Base-by-base conservation (phyloP, 768 basidiomycete species). In the Sistotremastrum niveocremeum region DNA sequence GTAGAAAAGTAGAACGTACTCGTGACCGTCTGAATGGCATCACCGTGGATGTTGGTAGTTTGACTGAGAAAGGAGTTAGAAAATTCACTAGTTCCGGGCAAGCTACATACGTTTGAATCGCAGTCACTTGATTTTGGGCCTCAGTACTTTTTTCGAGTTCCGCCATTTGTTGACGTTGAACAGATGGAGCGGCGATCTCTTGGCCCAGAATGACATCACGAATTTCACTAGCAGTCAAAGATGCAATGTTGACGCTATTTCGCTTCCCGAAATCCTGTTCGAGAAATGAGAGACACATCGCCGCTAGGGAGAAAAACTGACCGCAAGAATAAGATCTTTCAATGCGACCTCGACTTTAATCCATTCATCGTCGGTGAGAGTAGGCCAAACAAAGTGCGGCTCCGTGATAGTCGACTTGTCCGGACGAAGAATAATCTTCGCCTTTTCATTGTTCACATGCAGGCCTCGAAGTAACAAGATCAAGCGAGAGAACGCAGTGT, bases 371-470 rank as follows among this genome's bases (percentile, higher is more conserved):
- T 95, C 93, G 32, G 68, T 68, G 47, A 98, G 69, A 1, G 89
- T 82, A 7, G 94, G 94, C 93, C 93, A 97, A 34, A 98, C 89
- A 61, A 94, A 97, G 65, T 98, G 93, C 37, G 91, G 84, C 62
- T 97, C 89, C 3, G 95, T 98, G 55, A 94, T 83, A 2, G 94
- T 98, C 47, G 81, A 83, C 65, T 95, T 94, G 69, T 98, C 93
- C 0, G 95, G 95, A 53, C 93, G 90, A 35, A 99, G 70, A 52
- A 99, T 91, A 55, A 99, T 84, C 72, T 99, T 99, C 30, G 95
- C 91, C 69, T 99, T 99, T 62, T 98, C 95, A 58, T 98, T 95
- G 67, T 99, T 98, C 65, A 98, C 95, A 62, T 98, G 95, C 32
- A 98, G 73, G 35, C 88, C 93, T 65, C 95, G 93, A 28, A 99